phyloP scores from a whole-genome alignment of 768 basidiomycete genomes.

The Calocybe cyanea region DNA sequence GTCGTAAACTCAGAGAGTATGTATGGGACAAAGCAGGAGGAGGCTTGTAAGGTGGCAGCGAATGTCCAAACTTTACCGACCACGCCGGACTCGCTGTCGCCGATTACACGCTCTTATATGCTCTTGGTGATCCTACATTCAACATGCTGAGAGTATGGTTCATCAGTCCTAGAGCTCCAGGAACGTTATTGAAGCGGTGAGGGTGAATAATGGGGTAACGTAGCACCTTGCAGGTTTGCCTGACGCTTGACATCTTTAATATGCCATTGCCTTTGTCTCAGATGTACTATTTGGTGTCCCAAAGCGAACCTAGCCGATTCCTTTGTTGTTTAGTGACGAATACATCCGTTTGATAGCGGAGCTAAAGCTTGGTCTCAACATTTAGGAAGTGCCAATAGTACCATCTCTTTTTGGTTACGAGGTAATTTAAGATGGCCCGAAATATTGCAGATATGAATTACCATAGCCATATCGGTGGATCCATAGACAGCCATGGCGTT shows the following conservation, averaged over 20 bases:
- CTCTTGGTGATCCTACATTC: neutral
- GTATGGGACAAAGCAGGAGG: neutral
- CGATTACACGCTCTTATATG: neutral
- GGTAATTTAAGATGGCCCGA: no score
- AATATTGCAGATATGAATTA: no score
- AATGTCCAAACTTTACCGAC: neutral
- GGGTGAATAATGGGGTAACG: neutral
- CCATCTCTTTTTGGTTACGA: no score
- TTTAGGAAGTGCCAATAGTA: no score
- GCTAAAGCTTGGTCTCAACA: no score
- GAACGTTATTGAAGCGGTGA: neutral
- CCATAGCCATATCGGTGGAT: no score
- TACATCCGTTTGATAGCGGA: no score
- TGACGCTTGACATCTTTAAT: neutral
- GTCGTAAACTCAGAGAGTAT: neutral
- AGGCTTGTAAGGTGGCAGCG: neutral
- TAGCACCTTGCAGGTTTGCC: neutral
- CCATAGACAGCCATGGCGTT: no score
- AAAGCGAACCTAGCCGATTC: no score
- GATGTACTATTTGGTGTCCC: no score
- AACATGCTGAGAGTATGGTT: neutral
- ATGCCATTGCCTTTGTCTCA: no score
- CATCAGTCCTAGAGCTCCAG: neutral
- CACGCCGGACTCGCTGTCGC: neutral
- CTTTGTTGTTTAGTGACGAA: no score